These are phyloP conservation scores for Saitozyma podzolica DNA, from an alignment of 768 basidiomycete species.

Conservation along the genomic window DNA sequence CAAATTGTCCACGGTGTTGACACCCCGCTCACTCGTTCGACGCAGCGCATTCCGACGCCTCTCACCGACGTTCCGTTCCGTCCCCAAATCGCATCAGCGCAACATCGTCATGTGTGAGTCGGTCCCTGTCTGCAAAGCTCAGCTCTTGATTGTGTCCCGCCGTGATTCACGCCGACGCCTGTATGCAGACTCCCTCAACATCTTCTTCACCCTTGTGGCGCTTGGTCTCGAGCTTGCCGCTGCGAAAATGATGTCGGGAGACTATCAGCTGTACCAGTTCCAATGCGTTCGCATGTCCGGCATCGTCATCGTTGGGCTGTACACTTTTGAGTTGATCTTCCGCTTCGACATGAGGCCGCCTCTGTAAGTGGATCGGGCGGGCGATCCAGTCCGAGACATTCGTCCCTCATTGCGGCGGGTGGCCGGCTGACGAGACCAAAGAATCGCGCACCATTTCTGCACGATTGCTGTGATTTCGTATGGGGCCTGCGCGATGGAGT, in stretches of 20 bases:
- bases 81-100: conserved; percentile 24
- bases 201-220: conserved; percentile 30
- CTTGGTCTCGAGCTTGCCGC: conserved; percentile 29
- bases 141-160: neutral
- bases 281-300: conserved; percentile 21
- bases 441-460: conserved; percentile 33
- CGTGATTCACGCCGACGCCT: too few relatives aligned
- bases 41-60: conserved; percentile 7
- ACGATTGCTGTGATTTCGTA: conserved; percentile 34
- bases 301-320: conserved; percentile 21
- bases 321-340: conserved; percentile 36
- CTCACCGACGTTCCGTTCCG: conserved; percentile 7
- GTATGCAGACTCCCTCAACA: conserved; percentile 31
- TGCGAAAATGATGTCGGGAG: conserved; percentile 14
- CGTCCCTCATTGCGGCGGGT: too few relatives aligned
- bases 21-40: too few relatives aligned
- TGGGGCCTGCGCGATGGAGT: conserved; percentile 31
- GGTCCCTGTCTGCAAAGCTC: neutral
- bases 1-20: too few relatives aligned
- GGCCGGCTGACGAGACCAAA: neutral
- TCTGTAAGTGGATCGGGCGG: conserved; percentile 18
- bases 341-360: conserved; percentile 34
- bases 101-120: conserved; percentile 39
- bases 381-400: too few relatives aligned
- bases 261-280: conserved; percentile 23